These are phyloP conservation scores for Meripilus lineatus DNA, from an alignment of 1,284 basidiomycete species.

Conservation along the genomic window DNA sequence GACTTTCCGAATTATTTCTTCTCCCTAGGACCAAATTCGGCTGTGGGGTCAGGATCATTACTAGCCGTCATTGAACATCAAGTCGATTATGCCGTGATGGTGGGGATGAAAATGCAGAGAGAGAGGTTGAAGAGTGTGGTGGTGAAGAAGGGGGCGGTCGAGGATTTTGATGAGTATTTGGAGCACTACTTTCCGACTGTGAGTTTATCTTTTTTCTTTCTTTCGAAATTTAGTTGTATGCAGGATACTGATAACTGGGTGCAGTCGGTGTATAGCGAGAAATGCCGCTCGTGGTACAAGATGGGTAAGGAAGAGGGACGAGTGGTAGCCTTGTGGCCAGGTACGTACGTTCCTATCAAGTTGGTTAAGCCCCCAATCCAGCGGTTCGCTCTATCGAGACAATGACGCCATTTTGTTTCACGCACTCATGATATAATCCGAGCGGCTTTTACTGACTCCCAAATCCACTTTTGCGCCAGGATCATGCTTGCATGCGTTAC, in stretches of 20 bases:
- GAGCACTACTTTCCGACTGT: slow-evolving; percentile 45
- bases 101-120: slow-evolving; percentile 52
- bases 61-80: slow-evolving; percentile 50
- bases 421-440: not conserved
- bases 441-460: not conserved
- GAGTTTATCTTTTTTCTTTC: slow-evolving; percentile 32
- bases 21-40: slow-evolving; percentile 50
- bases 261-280: slow-evolving; percentile 55
- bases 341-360: slow-evolving; percentile 27
- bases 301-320: slow-evolving; percentile 53
- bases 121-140: slow-evolving; percentile 58
- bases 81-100: slow-evolving; percentile 48
- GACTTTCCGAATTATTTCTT: slow-evolving; percentile 63
- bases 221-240: not conserved
- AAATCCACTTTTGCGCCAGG: slow-evolving; percentile 30
- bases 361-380: no score
- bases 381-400: no score
- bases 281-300: slow-evolving; percentile 67
- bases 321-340: slow-evolving; percentile 56
- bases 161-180: slow-evolving; percentile 53
- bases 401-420: not conserved
- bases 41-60: slow-evolving; percentile 46
- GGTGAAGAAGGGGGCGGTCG: slow-evolving; percentile 51
- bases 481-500: slow-evolving; percentile 48
- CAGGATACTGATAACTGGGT: slow-evolving; percentile 1